Percentiles rank a stretch among this genome's conserved stretches.
Evolutionary conservation across 176 grass and related monocot species (phyloP).

Genomic region (Raddia guianensis): DNA sequence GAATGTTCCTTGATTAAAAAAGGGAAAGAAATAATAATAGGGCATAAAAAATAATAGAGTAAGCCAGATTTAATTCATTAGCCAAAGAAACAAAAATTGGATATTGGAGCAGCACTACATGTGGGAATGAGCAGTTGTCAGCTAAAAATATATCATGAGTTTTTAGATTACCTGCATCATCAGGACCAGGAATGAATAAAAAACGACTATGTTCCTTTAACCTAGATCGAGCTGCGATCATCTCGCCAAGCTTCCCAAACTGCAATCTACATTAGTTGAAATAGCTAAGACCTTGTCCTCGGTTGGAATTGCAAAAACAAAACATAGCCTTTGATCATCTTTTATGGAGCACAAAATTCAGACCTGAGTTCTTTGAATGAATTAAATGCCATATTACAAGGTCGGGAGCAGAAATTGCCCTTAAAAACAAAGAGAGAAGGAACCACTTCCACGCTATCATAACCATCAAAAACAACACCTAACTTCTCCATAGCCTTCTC

Average conservation of each 20-base stretch:
- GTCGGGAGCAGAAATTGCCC: slow-evolving; percentile 90
- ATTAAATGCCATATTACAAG: slow-evolving; percentile 84
- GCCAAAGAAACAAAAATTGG: slow-evolving; percentile 5
- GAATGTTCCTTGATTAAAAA: slow-evolving; percentile 30
- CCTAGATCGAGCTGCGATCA: slow-evolving; percentile 76
- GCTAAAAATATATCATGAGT: slow-evolving; percentile 29
- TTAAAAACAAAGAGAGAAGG: slow-evolving; percentile 94
- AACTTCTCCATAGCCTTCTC: slow-evolving; percentile 93
- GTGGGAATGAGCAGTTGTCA: slow-evolving; percentile 22
- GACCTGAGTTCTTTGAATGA: slow-evolving; percentile 89
- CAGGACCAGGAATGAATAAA: slow-evolving; percentile 87
- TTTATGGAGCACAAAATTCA: slow-evolving; percentile 14
- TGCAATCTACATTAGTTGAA: slow-evolving; percentile 61
- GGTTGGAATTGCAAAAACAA: slow-evolving; percentile 6
- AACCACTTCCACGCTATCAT: slow-evolving; percentile 84
- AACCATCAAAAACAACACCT: slow-evolving; percentile 80
- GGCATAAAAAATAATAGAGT: slow-evolving; percentile 28
- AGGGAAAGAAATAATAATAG: slow-evolving; percentile 53
- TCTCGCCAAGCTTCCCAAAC: slow-evolving; percentile 87
- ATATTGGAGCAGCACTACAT: background rate
- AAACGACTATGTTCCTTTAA: slow-evolving; percentile 87
- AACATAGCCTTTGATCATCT: slow-evolving; percentile 10
- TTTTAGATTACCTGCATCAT: slow-evolving; percentile 79
- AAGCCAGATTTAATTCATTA: slow-evolving; percentile 12
- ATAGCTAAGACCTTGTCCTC: slow-evolving; percentile 21